Evolutionary conservation across 192 early-diverging fungal species (phyloP), one percentile per base, ranked within the genome.

Genomic region (Thoreauomyces humboldtii): DNA sequence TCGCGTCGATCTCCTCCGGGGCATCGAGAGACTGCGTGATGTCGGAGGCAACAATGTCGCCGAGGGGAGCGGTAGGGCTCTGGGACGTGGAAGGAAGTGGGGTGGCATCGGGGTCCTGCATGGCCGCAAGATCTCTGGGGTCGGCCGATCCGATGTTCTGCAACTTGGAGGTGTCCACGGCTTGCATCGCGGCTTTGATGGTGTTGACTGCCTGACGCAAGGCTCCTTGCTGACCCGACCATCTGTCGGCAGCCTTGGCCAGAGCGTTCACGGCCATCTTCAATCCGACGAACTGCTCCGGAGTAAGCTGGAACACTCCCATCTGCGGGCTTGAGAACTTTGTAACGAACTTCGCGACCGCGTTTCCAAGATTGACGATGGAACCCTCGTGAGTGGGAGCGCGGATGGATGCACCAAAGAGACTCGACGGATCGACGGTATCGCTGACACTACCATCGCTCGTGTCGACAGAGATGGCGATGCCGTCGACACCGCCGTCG

Each of bases 281-380:
- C 44, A 46, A 22, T 24, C 25, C 19, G 44, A 46, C 2, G 12
- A 7, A 46, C 44, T 46, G 44, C n/a, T 24, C 25, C n/a, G 19
- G 44, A 17, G n/a, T 46, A 17, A 46, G n/a, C 44, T 46, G 44
- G 25, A 46, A 46, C 25, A 22, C 19, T 17, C 44, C 44, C n/a
- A 24, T 24, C 12, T 17, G 25, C n/a, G 44, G 44, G 5, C 25
- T 17, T 22, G 44, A 46, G 44, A 22, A 46, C 44, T 46, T 46
- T 46, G 44, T 46, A 24, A 46, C 25, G 44, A 46, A 46, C 44
- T 46, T 46, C 19, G 44, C 44, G 25, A 46, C 44, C 19, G 44
- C 44, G 44, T 46, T 12, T 17, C 44, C 44, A 24, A 46, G 19
- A 17, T 46, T 46, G 44, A 17, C 44, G 25, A 46, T 46, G 44